Evolutionary conservation across 2,329 filamentous ascomycete species (phyloP), one percentile per base, ranked within the genome.

Genomic region (Escovopsis sp.): DNA sequence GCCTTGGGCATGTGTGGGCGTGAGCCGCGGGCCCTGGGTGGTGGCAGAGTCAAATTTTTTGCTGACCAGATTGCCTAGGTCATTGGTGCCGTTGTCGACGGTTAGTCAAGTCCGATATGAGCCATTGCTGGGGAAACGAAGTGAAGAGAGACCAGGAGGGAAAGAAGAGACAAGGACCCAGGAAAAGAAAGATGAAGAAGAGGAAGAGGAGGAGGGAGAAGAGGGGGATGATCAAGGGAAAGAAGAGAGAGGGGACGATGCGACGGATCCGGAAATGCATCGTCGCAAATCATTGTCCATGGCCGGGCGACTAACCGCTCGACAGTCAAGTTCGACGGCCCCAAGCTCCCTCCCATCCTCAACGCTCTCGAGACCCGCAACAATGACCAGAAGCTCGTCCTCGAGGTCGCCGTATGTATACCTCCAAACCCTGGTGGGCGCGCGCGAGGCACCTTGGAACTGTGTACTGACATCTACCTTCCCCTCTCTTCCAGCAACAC

Each of bases 41-140:
- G 28, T 31, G 28, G 28, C 17, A 17, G 16, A n/a, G 34, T 17
- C 18, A 31, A 34, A 37, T 19, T 33, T 37, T n/a, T 34, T 39
- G 48, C 54, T 61, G 53, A 62, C 52, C 43, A 47, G 57, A 78
- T 72, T 69, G 76, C 57, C 60, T 68, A 86, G 70, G 87, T 94
- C 65, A 94, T 94, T 69, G 87, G 90, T 82, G 88, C 90, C 70
- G 87, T 96, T 62, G 90, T 96, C 55, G 90, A 96, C 70, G 86
- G 85, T 93, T 72, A 70, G 82, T 72, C 35, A 45, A 31, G 14
- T 16, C 9, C 21, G 11, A 25, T 8, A 25, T 9, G 19, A 21
- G 9, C 5, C 5, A 21, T 21, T 8, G 9, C 8, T 8, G 11
- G 3, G 21, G 21, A 11, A 11, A 9, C 9, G 11, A 8, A 9